Conservation (phyloP, 768 basidiomycete genomes). For the Mycena floridula region DNA sequence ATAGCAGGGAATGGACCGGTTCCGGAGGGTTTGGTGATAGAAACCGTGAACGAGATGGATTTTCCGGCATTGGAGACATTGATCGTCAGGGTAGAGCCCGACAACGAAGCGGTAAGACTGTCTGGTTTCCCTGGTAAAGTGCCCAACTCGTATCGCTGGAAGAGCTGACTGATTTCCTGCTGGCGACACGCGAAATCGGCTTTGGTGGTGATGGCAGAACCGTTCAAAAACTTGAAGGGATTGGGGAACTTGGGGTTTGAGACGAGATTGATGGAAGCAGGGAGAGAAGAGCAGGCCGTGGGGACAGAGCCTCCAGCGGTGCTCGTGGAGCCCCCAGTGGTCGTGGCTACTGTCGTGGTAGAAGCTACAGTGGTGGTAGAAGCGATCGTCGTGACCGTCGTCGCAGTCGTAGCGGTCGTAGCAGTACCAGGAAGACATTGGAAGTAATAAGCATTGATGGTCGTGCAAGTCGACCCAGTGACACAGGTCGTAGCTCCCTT, state of each 20-base stretch:
- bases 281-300: no score
- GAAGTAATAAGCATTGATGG: slow-evolving; percentile 25
- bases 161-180: slow-evolving; percentile 38
- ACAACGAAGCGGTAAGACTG: slow-evolving; percentile 37
- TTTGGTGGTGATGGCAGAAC: slow-evolving; percentile 33
- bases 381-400: no score
- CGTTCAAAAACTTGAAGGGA: slow-evolving; percentile 47
- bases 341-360: no score
- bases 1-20: slow-evolving; percentile 45
- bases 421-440: no score
- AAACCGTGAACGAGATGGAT: slow-evolving; percentile 42
- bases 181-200: slow-evolving; percentile 48
- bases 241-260: slow-evolving; percentile 42
- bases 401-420: no score
- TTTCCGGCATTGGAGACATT: slow-evolving; percentile 39
- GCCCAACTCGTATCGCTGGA: slow-evolving; percentile 51
- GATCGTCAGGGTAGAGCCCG: slow-evolving; percentile 40
- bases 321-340: no score
- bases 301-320: no score
- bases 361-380: no score
- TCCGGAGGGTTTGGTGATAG: slow-evolving; percentile 37
- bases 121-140: slow-evolving; percentile 40
- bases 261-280: no score
- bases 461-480: slow-evolving; percentile 22
- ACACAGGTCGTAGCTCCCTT: slow-evolving; percentile 27